Conservation (phyloP, 805 yeast genomes). For the Dipodascopsis tothii region DNA sequence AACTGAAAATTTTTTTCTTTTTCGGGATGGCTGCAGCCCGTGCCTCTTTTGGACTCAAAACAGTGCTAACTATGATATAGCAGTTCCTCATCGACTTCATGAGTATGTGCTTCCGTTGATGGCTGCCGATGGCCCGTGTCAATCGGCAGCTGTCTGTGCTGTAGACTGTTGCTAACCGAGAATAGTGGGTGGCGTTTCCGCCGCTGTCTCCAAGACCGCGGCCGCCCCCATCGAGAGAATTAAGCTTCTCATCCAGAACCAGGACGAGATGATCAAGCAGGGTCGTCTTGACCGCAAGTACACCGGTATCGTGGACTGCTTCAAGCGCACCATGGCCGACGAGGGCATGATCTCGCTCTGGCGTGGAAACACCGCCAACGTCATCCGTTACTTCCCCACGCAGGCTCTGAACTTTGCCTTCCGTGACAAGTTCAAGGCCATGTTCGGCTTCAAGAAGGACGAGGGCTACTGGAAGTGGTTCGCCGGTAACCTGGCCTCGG, state of each 20-base stretch:
- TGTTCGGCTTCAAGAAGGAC: conserved; percentile 95
- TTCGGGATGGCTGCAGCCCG: not conserved
- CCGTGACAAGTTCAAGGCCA: conserved; percentile 92
- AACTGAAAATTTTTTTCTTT: not conserved
- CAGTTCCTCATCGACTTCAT: conserved; percentile 32
- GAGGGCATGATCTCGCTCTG: conserved; percentile 93
- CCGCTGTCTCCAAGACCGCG: conserved; percentile 96
- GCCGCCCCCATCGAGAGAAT: conserved; percentile 98
- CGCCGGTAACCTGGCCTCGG: conserved; percentile 96
- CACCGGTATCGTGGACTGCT: conserved; percentile 88
- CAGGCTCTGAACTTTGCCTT: conserved; percentile 97
- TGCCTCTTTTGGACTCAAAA: not conserved
- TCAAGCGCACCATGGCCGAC: conserved; percentile 86
- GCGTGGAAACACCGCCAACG: conserved; percentile 99
- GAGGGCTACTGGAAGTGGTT: conserved; percentile 91
- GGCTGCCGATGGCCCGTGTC: not conserved
- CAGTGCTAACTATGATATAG: not conserved
- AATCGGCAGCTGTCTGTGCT: conserved; percentile 4
- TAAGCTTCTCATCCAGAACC: conserved; percentile 92
- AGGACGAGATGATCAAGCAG: conserved; percentile 96
- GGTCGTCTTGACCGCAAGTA: conserved; percentile 84
- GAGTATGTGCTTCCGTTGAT: conserved; percentile 18
- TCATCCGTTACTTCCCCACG: conserved; percentile 98
- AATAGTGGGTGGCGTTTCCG: conserved; percentile 98
- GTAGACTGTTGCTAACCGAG: conserved; percentile 41